These are phyloP conservation scores for Boletus subparvulus DNA, from an alignment of 768 basidiomycete genomes.

Conservation along the genomic window DNA sequence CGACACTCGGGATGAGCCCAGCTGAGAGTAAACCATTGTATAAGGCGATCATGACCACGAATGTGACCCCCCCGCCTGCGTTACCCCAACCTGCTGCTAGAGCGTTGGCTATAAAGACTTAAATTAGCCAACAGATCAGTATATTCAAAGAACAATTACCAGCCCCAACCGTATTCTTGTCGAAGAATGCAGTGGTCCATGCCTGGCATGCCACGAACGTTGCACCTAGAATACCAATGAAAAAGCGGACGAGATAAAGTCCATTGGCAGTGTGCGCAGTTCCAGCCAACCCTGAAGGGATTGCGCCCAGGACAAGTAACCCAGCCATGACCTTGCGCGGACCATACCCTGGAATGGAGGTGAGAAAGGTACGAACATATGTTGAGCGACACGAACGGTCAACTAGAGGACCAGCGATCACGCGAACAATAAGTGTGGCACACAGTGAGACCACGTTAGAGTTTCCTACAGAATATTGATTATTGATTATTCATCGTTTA, in stretches of 20 bases:
- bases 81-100: conserved; percentile 2
- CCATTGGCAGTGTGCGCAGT: conserved; percentile 41
- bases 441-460: conserved; percentile 50
- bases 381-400: conserved; percentile 31
- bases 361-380: not conserved
- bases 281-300: conserved; percentile 8
- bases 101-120: not conserved
- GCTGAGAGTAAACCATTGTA: conserved; percentile 40
- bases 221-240: conserved; percentile 60
- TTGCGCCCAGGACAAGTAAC: conserved; percentile 4
- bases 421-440: conserved; percentile 49
- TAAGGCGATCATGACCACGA: conserved; percentile 22
- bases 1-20: conserved; percentile 40
- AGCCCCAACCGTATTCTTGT: conserved; percentile 45
- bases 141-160: conserved; percentile 12
- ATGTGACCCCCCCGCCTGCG: conserved; percentile 6
- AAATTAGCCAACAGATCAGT: not conserved
- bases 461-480: conserved; percentile 32
- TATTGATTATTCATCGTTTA: not conserved
- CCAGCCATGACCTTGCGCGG: conserved; percentile 8
- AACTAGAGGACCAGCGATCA: conserved; percentile 50
- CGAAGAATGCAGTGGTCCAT: conserved; percentile 62
- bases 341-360: not conserved
- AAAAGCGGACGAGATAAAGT: conserved; percentile 50
- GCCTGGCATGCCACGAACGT: conserved; percentile 62